Conservation (phyloP, 805 yeast species). For the Pichia californica region DNA sequence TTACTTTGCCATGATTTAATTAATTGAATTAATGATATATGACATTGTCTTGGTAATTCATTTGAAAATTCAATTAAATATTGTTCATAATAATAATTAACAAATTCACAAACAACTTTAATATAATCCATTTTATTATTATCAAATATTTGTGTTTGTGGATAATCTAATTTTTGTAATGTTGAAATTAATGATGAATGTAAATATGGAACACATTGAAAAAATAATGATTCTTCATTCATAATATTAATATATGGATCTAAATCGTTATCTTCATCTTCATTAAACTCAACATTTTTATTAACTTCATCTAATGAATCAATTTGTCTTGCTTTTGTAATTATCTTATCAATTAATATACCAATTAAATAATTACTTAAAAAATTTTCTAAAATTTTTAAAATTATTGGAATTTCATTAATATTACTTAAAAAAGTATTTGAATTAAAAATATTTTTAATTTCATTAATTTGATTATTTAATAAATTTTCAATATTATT, state of each 20-base stretch:
- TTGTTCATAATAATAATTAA: conserved; percentile 31
- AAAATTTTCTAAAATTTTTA: conserved; percentile 30
- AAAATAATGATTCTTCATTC: conserved; percentile 30
- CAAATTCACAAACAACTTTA: conserved; percentile 26
- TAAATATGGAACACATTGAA: conserved; percentile 32
- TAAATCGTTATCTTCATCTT: conserved; percentile 1
- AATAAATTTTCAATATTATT: conserved; percentile 15
- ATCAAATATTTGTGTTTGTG: conserved; percentile 16
- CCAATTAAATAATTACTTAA: conserved; percentile 31
- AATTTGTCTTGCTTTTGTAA: conserved; percentile 30
- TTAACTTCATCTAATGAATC: conserved; percentile 21
- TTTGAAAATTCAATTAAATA: conserved; percentile 30
- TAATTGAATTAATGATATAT: conserved; percentile 22
- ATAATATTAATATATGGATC: conserved; percentile 23
- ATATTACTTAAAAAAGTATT: conserved; percentile 6
- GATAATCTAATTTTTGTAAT: conserved; percentile 23
- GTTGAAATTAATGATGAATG: conserved; percentile 23
- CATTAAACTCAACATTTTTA: conserved; percentile 20
- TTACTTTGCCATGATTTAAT: conserved; percentile 36
- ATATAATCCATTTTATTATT: conserved; percentile 24
- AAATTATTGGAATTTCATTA: conserved; percentile 30
- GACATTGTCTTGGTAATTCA: conserved; percentile 29
- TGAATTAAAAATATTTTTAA: conserved; percentile 20
- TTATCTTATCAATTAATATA: conserved; percentile 28
- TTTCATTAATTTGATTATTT: conserved; percentile 25